Evolutionary conservation across 768 basidiomycete species (phyloP), one percentile per base, ranked within the genome.

Genomic region (Xerocomus spinulosus): DNA sequence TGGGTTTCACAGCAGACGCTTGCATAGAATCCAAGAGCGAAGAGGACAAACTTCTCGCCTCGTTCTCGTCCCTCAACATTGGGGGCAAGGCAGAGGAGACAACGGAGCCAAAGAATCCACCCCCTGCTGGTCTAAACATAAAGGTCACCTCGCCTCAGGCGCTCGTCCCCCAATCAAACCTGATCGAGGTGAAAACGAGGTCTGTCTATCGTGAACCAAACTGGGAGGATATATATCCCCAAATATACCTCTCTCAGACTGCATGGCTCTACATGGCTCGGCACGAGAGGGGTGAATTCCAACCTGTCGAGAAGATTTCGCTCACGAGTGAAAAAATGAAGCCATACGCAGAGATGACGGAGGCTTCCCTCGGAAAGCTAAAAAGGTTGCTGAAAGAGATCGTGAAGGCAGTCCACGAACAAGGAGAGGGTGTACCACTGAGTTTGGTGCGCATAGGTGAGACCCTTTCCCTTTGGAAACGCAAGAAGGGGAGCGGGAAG

Each of bases 231-330:
- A 67, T 70, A 2, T 86, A 80, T 60, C 78, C 81, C 0, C 85
- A 87, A 58, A 65, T 87, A 12, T 82, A 76, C 59, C 74, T 89
- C 46, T 85, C 87, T 6, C 81, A 83, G 58, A 87, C 83, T 0
- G 67, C 74, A 2, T 74, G 79, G 54, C 73, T 81, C 49, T 81
- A 78, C 58, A 67, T 85, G 44, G 85, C 76, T 0, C 66, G 76
- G 34, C 85, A 88, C 59, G 57, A 68, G 13, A 62, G 70, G 3
- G 86, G 86, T 1, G 64, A 33, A 1, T 87, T 88, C 62, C 55
- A 60, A 4, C 61, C 67, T 9, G 66, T 84, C 7, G 66, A 73
- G 42, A 82, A 83, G 61, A 48, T 66, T 15, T 63, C 70, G 34
- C 72, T 74, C 36, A 66, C 75, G 5, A 42, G 57, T 7, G 28